phyloP scores from a whole-genome alignment of 2,329 filamentous ascomycete species.

The Ceratocystis smalleyi region DNA sequence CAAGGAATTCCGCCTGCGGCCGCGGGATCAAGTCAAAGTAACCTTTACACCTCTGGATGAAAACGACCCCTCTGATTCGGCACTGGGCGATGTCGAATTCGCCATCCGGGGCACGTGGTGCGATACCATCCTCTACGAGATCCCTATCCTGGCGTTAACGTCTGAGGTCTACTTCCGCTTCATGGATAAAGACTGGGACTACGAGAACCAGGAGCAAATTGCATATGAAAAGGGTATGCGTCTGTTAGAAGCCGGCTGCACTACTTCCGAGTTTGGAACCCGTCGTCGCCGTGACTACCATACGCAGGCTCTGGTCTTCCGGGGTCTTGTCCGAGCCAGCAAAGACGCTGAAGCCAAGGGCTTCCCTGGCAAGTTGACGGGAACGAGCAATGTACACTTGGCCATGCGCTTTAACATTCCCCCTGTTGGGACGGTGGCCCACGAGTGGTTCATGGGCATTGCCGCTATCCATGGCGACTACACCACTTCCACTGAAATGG shows the following conservation, averaged over 20 bases:
- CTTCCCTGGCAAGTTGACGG: constrained; percentile 57
- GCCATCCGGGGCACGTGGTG: constrained; percentile 72
- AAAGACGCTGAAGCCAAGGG: constrained; percentile 51
- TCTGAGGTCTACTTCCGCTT: constrained; percentile 98
- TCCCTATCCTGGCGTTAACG: constrained; percentile 77
- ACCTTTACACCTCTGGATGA: constrained; percentile 43
- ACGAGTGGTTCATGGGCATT: constrained; percentile 99
- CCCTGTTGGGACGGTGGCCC: constrained; percentile 76
- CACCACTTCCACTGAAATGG: constrained; percentile 65
- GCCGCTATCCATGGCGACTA: constrained; percentile 84
- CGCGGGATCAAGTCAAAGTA: constrained; percentile 61
- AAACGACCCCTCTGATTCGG: constrained; percentile 47
- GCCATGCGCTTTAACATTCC: constrained; percentile 80
- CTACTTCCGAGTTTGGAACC: constrained; percentile 88
- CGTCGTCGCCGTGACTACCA: constrained; percentile 82
- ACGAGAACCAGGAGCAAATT: constrained; percentile 71
- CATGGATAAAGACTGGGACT: constrained; percentile 82
- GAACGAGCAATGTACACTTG: constrained; percentile 92
- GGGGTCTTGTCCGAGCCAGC: constrained; percentile 65
- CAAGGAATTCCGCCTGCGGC: constrained; percentile 63
- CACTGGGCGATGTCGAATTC: constrained; percentile 61
- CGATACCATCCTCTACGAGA: constrained; percentile 95
- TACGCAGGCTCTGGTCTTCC: constrained; percentile 82
- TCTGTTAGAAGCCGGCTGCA: constrained; percentile 67
- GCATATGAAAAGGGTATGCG: constrained; percentile 67